Evolutionary conservation across 2,329 filamentous ascomycete species (phyloP).

Genomic region (Colletotrichum graminicola): DNA sequence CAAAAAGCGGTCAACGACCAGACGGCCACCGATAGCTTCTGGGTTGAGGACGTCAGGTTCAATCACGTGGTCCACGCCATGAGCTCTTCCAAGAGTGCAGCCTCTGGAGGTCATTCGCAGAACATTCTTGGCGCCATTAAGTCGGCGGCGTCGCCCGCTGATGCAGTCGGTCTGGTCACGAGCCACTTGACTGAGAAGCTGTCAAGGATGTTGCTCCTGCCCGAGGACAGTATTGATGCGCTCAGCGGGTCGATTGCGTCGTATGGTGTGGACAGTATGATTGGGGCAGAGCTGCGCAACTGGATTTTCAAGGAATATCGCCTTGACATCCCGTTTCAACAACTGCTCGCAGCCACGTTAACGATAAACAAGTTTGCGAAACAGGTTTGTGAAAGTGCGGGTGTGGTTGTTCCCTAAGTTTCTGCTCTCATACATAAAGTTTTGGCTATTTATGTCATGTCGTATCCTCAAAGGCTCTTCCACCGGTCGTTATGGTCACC

Average conservation of each 20-base stretch:
- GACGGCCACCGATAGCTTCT: constrained; percentile 44
- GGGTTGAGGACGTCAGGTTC: constrained; percentile 28
- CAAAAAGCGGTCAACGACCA: constrained; percentile 39
- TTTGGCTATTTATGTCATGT: no score
- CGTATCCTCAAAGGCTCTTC: no score
- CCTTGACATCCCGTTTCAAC: constrained; percentile 55
- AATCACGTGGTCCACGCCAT: no score
- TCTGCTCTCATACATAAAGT: no score
- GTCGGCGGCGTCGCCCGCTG: no score
- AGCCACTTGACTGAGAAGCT: constrained; percentile 40
- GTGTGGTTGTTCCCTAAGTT: no score
- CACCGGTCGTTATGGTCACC: no score
- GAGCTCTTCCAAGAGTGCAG: no score
- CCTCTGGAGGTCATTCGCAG: no score
- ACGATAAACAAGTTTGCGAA: constrained; percentile 32
- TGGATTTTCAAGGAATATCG: constrained; percentile 53
- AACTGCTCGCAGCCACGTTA: constrained; percentile 51
- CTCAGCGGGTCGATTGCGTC: constrained; percentile 45
- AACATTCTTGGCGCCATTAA: no score
- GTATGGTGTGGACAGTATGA: constrained; percentile 54
- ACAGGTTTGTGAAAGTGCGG: no score
- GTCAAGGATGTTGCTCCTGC: constrained; percentile 43
- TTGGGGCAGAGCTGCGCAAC: constrained; percentile 52
- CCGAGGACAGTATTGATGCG: constrained; percentile 30
- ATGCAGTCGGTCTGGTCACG: no score